Percentiles rank a stretch among this genome's conserved stretches.
Conservation (phyloP, 768 basidiomycete genomes). For the Tricholoma saponaceum region DNA sequence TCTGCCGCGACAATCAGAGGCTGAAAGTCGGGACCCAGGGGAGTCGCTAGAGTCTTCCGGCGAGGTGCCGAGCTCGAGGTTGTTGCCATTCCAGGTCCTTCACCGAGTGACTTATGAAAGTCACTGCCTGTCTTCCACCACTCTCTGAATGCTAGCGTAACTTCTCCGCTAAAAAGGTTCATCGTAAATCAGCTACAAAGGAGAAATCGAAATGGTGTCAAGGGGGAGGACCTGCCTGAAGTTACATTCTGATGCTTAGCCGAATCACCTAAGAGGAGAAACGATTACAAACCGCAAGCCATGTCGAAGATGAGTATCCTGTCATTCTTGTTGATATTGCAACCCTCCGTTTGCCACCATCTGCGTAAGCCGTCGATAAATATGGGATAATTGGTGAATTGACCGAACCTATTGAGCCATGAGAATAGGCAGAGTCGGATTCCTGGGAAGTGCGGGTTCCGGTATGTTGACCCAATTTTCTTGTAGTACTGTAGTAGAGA, state of each 20-base stretch:
- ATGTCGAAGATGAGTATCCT: slow-evolving; percentile 51
- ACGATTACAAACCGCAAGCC: slow-evolving; percentile 43
- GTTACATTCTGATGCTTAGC: not conserved
- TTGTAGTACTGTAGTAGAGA: slow-evolving; percentile 46
- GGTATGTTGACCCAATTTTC: slow-evolving; percentile 63
- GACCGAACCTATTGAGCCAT: slow-evolving; percentile 45
- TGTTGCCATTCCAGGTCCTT: slow-evolving; percentile 3
- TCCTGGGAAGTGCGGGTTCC: slow-evolving; percentile 71
- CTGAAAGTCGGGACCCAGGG: slow-evolving; percentile 30
- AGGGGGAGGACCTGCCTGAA: slow-evolving; percentile 24
- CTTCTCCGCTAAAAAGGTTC: slow-evolving; percentile 50
- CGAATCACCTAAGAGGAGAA: slow-evolving; percentile 8
- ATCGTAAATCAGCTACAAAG: slow-evolving; percentile 3
- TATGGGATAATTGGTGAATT: not conserved
- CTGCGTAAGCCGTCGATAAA: slow-evolving; percentile 16
- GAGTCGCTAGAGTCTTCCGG: slow-evolving; percentile 20
- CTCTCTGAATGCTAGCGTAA: slow-evolving; percentile 51
- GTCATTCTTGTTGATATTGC: slow-evolving; percentile 12
- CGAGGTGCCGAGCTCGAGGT: slow-evolving; percentile 11
- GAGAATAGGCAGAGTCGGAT: slow-evolving; percentile 50
- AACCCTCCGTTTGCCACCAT: slow-evolving; percentile 34
- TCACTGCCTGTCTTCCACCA: slow-evolving; percentile 49
- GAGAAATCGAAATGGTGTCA: not conserved
- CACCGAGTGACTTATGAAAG: slow-evolving; percentile 8
- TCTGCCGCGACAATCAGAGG: slow-evolving; percentile 42